Conservation (phyloP, 345 rosid species). For the Jatropha curcas region DNA sequence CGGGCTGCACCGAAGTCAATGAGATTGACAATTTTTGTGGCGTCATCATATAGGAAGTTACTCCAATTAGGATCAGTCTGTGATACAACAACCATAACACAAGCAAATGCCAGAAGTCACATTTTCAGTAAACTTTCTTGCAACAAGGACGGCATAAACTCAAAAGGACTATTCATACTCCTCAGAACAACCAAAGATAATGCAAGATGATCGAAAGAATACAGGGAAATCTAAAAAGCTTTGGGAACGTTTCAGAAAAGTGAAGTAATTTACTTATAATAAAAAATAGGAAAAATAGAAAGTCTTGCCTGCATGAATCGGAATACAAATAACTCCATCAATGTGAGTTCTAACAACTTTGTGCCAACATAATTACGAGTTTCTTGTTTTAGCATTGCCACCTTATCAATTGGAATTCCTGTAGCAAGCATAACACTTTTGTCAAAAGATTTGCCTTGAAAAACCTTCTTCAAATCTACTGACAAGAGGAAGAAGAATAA, state of each 20-base stretch:
- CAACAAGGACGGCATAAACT: not conserved
- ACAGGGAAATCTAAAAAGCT: not conserved
- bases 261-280: not conserved
- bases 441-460: not conserved
- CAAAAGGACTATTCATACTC: not conserved
- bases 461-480: not conserved
- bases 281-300: not conserved
- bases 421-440: conserved; percentile 5
- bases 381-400: conserved; percentile 69
- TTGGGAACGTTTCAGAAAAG: not conserved
- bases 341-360: conserved; percentile 82
- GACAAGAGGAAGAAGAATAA: not conserved
- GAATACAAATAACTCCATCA: conserved; percentile 81
- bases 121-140: not conserved
- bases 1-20: conserved; percentile 97
- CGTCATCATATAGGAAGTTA: conserved; percentile 76
- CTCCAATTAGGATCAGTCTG: conserved; percentile 99
- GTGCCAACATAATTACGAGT: conserved; percentile 78
- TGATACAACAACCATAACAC: conserved; percentile 20
- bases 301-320: conserved; percentile 80
- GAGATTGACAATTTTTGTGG: conserved; percentile 69
- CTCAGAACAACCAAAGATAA: not conserved
- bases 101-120: conserved; percentile 5
- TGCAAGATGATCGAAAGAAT: not conserved
- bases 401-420: conserved; percentile 93